Base-by-base conservation (phyloP, 2,329 filamentous ascomycete genomes). In the Fusarium sublunatum region DNA sequence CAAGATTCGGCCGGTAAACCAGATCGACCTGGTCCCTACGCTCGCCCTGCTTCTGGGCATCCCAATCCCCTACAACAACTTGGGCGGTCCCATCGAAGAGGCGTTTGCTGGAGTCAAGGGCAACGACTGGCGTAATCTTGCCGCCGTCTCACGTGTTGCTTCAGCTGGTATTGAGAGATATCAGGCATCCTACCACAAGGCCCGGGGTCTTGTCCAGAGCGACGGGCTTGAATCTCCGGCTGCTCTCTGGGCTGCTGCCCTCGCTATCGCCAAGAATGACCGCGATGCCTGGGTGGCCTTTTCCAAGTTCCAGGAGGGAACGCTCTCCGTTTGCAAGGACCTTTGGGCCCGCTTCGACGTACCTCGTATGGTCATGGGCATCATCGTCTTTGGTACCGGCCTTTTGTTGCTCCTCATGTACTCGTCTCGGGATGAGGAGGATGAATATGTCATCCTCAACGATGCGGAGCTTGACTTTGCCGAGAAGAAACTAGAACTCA, bases 1-100 rank as follows among this genome's bases (percentile, higher is more conserved):
- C 36, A 96, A 95, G 74, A 85, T 88, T 22, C 84, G 91, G 9
- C 88, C 91, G 0, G 85, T 88, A 36, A 87, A 87, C 58, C 95
- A 99, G 77, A 99, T 99, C 65, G 95, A 99, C 74, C 84, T 99
- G 11, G 95, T 99, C 3, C 94, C 95, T 5, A 99, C 95, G 0
- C 78, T 99, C 28, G 89, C 94, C 0, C 82, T 99, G 32, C 83
- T 99, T 1, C 82, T 99, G 2, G 95, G 95, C 8, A 85, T 97
- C 59, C 94, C 95, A 0, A 93, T 99, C 59, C 95, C 95, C 0
- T 99, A 92, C 81, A 99, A 98, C 75, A 99, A 95, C 73, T 85
- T 99, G 7, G 95, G 95, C 46, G 88, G 86, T 7, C 95, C 95
- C 0, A 97, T 99, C 61, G 91, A 96, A 66, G 95, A 99, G 76